Base-by-base conservation (phyloP, 1,284 basidiomycete genomes). In the Sanghuangporus sanghuang region DNA sequence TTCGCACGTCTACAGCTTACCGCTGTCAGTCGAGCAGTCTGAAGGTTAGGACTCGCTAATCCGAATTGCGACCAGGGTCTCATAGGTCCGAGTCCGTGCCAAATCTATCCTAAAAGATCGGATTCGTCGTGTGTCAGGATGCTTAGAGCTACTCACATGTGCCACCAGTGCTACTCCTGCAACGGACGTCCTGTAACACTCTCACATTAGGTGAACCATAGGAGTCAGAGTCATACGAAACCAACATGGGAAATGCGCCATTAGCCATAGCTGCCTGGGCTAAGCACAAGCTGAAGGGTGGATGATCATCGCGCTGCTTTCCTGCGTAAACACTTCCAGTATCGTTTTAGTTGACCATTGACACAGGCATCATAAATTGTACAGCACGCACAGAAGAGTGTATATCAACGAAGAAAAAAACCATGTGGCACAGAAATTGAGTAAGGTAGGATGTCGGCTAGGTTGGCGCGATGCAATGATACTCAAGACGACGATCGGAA, bases 391-490 rank as follows among this genome's bases (percentile, higher is more conserved):
- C 64, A 65, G 57, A 27, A 65, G 64, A 14, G 60, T 62, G 54
- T 65, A 65, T 38, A 62, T 44, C 57, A 65, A 55, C 1, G 64
- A 65, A 53, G 64, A 62, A 36, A 65, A 59, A 21, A 61, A 61
- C 64, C 64, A 65, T 54, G 64, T 65, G 39, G 64, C 64, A 59
- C 64, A 65, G 50, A 65, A 65, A 39, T 65, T 65, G 39, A 65
- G 57, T 40, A 68, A 56, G 3, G 66, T 63, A 38, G 65, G 63
- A 59, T 68, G 65, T 18, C 67, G 63, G 36, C 57, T 54, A 6
- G 64, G 53, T 57, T 65, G 59, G 27, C 50, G 60, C 3, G 67
- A 68, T 6, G 64, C 53, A 12, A 65, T 55, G 49, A 63, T 58
- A 36, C 65, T 65, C 18, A 58, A 44, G 21, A 68, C 48, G n/a